Evolutionary conservation across 75 land plant species (phyloP).

Genomic region (Pinus tabuliformis): DNA sequence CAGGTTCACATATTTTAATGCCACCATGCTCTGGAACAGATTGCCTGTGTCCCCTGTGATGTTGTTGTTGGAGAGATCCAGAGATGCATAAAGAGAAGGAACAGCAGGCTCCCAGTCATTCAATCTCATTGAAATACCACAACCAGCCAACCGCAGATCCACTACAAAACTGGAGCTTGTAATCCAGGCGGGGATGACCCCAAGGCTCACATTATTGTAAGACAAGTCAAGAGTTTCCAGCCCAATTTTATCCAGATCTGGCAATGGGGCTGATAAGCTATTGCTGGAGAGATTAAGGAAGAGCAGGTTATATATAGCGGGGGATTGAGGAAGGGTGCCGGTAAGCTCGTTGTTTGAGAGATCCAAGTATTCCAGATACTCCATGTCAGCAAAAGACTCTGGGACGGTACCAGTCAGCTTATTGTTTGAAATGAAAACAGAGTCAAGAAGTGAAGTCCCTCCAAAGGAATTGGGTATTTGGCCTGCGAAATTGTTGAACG

Average conservation of each 20-base stretch:
- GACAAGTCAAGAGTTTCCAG: neutral
- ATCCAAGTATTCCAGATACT: neutral
- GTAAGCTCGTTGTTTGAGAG: neutral
- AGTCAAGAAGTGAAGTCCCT: neutral
- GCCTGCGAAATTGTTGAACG: constrained; percentile 10
- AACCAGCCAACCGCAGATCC: too few species aligned
- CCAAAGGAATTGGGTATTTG: neutral
- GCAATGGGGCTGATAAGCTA: constrained; percentile 2
- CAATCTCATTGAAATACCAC: too few species aligned
- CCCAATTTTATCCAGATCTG: neutral
- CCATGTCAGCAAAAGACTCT: neutral
- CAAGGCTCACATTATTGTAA: neutral
- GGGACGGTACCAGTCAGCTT: constrained; percentile 14
- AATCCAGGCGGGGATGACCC: too few species aligned
- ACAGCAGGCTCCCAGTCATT: constrained; percentile 6
- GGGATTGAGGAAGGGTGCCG: neutral
- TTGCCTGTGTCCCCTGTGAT: constrained; percentile 27
- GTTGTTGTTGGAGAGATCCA: constrained; percentile 34
- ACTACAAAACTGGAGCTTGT: too few species aligned
- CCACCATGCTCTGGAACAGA: too few species aligned
- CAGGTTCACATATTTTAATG: too few species aligned
- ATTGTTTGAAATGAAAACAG: constrained; percentile 10
- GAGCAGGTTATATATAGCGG: neutral
- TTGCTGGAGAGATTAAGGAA: constrained; percentile 36
- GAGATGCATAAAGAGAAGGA: constrained; percentile 27